Conservation (phyloP, 108 stramenopile species). For the Conticribra guillardii region DNA sequence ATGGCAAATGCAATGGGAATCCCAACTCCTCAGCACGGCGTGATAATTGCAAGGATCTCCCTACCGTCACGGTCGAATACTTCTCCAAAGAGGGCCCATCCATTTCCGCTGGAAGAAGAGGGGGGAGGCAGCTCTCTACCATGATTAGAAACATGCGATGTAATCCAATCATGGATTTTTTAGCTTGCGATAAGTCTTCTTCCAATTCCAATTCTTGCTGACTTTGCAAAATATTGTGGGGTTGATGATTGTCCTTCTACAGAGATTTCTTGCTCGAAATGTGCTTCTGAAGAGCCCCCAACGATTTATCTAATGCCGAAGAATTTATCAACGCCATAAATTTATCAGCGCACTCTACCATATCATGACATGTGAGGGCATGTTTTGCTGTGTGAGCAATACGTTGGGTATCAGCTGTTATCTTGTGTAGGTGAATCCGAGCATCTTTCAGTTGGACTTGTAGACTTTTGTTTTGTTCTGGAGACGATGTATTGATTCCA, state of each 20-base stretch:
- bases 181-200: conserved; percentile 10
- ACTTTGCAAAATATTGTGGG: not conserved
- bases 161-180: conserved; percentile 22
- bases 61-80: conserved; percentile 33
- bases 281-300: conserved; percentile 17
- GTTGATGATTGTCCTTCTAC: not conserved
- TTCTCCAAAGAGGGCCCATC: not conserved
- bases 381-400: not conserved
- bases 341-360: conserved; percentile 33
- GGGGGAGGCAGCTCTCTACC: conserved; percentile 38
- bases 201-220: not conserved
- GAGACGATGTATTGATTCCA: no score
- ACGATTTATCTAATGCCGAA: conserved; percentile 19
- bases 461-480: no score
- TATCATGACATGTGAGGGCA: conserved; percentile 19
- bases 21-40: conserved; percentile 50
- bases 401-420: conserved; percentile 3
- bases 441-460: conserved; percentile 21
- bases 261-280: not conserved
- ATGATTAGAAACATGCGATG: conserved; percentile 23
- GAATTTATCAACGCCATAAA: conserved; percentile 30
- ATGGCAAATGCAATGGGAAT: conserved; percentile 38
- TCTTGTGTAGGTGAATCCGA: conserved; percentile 8
- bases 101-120: not conserved
- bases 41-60: conserved; percentile 38